Base-by-base conservation (phyloP, 2,329 filamentous ascomycete species). In the Stagonosporopsis chrysanthemi region DNA sequence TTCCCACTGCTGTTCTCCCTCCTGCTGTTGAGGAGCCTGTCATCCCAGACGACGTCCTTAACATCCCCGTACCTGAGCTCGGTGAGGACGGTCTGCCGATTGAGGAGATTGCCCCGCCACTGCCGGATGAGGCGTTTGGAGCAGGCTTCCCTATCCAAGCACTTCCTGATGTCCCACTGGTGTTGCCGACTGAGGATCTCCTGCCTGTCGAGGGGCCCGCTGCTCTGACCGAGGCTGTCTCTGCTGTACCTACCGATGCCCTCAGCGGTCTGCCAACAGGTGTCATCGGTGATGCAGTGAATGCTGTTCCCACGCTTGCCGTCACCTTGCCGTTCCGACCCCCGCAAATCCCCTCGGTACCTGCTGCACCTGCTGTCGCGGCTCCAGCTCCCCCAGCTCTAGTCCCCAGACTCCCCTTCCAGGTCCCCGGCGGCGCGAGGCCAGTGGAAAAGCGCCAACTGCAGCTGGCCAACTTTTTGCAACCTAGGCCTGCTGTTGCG, bases 61-160 rank as follows among this genome's bases (percentile, higher is more conserved):
- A 47, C 29, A 22, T 53, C 22, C 51, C 51, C 9, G 29, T 33
- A 6, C 51, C 51, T n/a, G 51, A 53, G 2, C 7, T 53, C 0
- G 42, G 46, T n/a, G 42, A 46, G 19, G 28, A 26, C 6, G 50
- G 50, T 26, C 3, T 46, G 2, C 50, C 50, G 4, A 40, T 40
- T 22, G 40, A 44, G 9, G 24, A 29, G 5, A 7, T 36, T 22
- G 45, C 42, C 17, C 42, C 50, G 11, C 26, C 54, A 11, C 35
- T 56, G 9, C 28, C 53, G 3, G 28, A 11, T 6, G 46, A 39
- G 4, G 22, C 46, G 3, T 56, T 56, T 31, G 53, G 53, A 23
- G 40, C 52, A 9, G 52, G 52, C 7, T 55, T 55, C 33, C 52
- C 52, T 2, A 49, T 50, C 35, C 39, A 55, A 11, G 39, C 45